These are phyloP conservation scores for Fusarium burgessii DNA, from an alignment of 2,329 filamentous ascomycete species.

Conservation along the genomic window DNA sequence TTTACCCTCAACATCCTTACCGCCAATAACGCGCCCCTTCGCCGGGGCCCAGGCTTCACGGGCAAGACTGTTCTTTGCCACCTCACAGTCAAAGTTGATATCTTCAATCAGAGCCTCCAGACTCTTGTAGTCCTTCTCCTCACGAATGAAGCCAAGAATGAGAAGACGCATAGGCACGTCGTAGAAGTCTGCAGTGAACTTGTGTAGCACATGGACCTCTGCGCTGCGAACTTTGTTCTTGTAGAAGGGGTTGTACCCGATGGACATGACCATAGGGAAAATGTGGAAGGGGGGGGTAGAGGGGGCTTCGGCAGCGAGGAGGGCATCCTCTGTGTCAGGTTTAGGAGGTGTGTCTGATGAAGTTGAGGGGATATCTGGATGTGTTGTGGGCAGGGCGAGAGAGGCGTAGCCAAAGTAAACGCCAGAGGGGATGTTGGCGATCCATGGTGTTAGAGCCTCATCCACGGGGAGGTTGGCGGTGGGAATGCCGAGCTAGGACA, in stretches of 20 bases:
- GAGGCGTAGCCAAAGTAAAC: slow-evolving; percentile 96
- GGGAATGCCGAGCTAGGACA: slow-evolving; percentile 84
- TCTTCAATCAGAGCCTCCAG: slow-evolving; percentile 88
- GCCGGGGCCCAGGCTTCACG: slow-evolving; percentile 70
- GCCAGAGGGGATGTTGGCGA: slow-evolving; percentile 75
- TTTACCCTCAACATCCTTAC: slow-evolving; percentile 46
- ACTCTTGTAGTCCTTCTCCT: slow-evolving; percentile 88
- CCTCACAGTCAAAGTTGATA: slow-evolving; percentile 89
- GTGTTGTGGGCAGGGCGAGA: slow-evolving; percentile 67
- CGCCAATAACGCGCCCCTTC: slow-evolving; percentile 51
- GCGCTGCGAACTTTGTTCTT: slow-evolving; percentile 88
- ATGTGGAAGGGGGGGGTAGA: slow-evolving; percentile 56
- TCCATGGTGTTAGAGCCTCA: slow-evolving; percentile 69
- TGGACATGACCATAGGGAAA: slow-evolving; percentile 91
- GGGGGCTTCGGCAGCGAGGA: slow-evolving; percentile 21
- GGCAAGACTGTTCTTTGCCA: slow-evolving; percentile 78
- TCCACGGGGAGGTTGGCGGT: slow-evolving; percentile 92
- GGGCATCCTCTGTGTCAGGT: slow-evolving; percentile 26
- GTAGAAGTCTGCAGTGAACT: slow-evolving; percentile 87
- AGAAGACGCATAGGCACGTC: slow-evolving; percentile 81
- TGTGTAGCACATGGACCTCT: slow-evolving; percentile 89
- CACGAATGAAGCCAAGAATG: slow-evolving; percentile 87
- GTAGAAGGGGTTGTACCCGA: slow-evolving; percentile 98
- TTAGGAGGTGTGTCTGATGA: slow-evolving; percentile 20
- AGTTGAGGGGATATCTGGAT: slow-evolving; percentile 55